Evolutionary conservation across 2,329 filamentous ascomycete genomes (phyloP), one percentile per base, ranked within the genome.

Genomic region (Cladosporium sphaerospermum): DNA sequence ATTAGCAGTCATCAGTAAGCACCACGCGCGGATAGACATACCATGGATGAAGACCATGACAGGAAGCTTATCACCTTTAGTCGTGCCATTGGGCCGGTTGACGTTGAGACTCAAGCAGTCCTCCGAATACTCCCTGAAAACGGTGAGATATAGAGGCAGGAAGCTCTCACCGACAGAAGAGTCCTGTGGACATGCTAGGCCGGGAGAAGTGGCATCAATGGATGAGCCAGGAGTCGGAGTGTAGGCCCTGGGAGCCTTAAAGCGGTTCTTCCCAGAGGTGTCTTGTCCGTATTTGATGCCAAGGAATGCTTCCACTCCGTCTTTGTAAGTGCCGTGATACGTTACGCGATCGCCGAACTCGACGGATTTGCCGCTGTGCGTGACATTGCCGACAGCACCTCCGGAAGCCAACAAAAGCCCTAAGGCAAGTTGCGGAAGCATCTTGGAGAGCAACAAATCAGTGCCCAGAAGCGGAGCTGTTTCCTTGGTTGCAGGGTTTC

Each of bases 21-120:
- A 34, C 14, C 31, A n/a, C 16, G 4, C 2, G 28, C 14, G 23
- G 28, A 13, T 33, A 3, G n/a, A 41, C 18, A n/a, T 19, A 53
- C 50, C 50, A 43, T 63, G 58, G 14, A 65, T 62, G 60, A 45
- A 67, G 56, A 64, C 64, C 61, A 74, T 61, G 2, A 75, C 71
- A 2, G 72, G 71, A 13, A 72, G 59, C 16, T 57, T 61, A 9
- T 61, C 58, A 31, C 66, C 62, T 3, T 44, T 32, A 0, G 34
- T 49, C 2, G 61, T 61, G 6, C 58, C 60, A 49, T 58, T 59
- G 1, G 62, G 61, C 10, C 59, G 45, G 11, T 58, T 54, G 8
- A 66, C 52, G 48, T 64, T 64, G 28, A 66, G 37, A 63, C 62
- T 52, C 56, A 69, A 52, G 64, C 68, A 72, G 23, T 66, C 58